Base-by-base conservation (phyloP, 179 eudicot genomes). In the Camellia oleifera region DNA sequence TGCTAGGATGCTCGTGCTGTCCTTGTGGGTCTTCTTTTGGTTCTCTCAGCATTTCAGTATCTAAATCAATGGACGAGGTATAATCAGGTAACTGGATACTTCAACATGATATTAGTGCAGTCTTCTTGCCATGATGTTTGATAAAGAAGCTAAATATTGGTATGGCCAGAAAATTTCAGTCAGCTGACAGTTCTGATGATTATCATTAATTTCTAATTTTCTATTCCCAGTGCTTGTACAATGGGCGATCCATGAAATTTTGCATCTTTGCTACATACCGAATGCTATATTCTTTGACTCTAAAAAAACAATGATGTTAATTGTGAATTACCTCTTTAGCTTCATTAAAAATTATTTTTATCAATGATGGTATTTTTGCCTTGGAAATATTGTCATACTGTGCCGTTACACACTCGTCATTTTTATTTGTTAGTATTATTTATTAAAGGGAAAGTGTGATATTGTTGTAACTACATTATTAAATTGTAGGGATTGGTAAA, bases 11-110 rank as follows among this genome's bases (percentile, higher is more conserved):
- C 99, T 71, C 99, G 98, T 76, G 97, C 98, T 83, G 99, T 96
- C 79, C 90, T 96, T 32, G 89, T 96, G 81, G 97, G 99, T 79
- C 97, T 96, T 87, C 91, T 96, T 82, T 77, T 94, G 78, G 84
- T 94, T 81, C 91, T 96, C 18, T 94, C 99, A 69, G 98, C 90
- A 78, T 86, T 96, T 83, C 99, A 96, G 78, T 96, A 94, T 84
- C 86, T 96, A 32, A 96, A 96, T 81, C 98, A 96, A 86, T 94
- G 95, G 98, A 91, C 99, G 85, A 91, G 92, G 92, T 96, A 94
- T 92, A 89, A 89, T 50, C 99, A 93, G 99, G 99, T 95, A 94
- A 82, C 46, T 17, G 58, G 82, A 76, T 13, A 68, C 68, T 76
- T 20, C 7, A 20, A 81, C 62, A 57, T 68, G 54, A 45, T 18